Evolutionary conservation across 2,329 filamentous ascomycete genomes (phyloP).

Genomic region (Calonectria fujianensis): DNA sequence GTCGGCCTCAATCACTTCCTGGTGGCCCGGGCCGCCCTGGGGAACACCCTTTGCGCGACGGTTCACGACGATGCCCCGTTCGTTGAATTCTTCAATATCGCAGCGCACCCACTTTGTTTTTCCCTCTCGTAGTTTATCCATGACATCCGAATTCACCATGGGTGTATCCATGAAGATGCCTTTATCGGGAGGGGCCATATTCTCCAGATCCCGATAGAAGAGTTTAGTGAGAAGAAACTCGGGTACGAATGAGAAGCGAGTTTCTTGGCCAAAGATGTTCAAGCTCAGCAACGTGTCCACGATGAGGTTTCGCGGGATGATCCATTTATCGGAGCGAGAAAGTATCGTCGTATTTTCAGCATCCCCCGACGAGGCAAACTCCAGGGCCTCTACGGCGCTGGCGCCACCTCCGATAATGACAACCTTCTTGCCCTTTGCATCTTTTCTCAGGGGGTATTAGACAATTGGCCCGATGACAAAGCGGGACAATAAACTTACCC

Average conservation of each 20-base stretch:
- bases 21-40: constrained; percentile 82
- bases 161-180: constrained; percentile 90
- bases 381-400: constrained; percentile 87
- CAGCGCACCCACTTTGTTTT: constrained; percentile 87
- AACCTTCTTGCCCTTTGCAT: constrained; percentile 84
- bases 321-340: constrained; percentile 88
- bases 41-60: constrained; percentile 83
- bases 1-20: constrained; percentile 81
- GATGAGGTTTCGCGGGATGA: constrained; percentile 86
- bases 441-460: constrained; percentile 68
- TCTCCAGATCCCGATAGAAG: constrained; percentile 88
- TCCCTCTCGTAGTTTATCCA: constrained; percentile 83
- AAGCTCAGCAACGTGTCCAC: constrained; percentile 83
- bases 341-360: constrained; percentile 83
- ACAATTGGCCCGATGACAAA: fast-evolving
- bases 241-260: constrained; percentile 84
- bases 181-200: constrained; percentile 81
- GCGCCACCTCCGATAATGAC: constrained; percentile 87
- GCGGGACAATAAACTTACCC: constrained; percentile 61
- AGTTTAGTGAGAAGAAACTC: constrained; percentile 84
- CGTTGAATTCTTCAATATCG: constrained; percentile 81
- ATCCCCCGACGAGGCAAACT: constrained; percentile 82
- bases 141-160: constrained; percentile 90
- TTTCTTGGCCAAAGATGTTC: constrained; percentile 88
- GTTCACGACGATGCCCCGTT: constrained; percentile 81